Percentiles rank a stretch among this genome's conserved stretches.
Evolutionary conservation across 2,329 filamentous ascomycete genomes (phyloP).

Genomic region (Xylaria sp.): DNA sequence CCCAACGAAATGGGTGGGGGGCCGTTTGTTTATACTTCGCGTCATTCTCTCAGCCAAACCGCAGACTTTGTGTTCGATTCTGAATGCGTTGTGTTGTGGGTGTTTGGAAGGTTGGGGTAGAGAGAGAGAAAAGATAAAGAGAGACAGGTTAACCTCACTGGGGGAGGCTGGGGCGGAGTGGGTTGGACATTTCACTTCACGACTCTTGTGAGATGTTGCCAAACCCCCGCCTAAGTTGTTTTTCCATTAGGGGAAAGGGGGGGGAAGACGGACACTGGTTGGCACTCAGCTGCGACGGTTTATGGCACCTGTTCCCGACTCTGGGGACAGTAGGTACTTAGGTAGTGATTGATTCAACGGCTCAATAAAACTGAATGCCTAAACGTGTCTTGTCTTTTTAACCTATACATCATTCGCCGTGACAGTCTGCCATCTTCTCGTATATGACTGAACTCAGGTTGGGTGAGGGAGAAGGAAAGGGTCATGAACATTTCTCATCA

Average conservation of each 20-base stretch:
- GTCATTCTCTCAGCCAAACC: slow-evolving; percentile 32
- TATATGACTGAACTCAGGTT: no score
- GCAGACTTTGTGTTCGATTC: slow-evolving; percentile 30
- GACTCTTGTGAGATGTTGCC: neutral
- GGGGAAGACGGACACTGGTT: no score
- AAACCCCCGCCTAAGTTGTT: no score
- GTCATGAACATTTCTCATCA: no score
- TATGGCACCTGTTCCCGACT: neutral
- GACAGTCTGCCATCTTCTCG: neutral
- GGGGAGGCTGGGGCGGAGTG: no score
- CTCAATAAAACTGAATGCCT: neutral
- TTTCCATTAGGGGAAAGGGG: neutral
- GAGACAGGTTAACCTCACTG: neutral
- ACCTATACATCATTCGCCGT: no score
- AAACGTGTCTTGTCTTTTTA: neutral
- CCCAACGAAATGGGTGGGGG: slow-evolving; percentile 14
- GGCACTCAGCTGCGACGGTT: neutral
- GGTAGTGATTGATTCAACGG: neutral
- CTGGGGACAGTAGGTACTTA: neutral
- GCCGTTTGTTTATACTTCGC: slow-evolving; percentile 34
- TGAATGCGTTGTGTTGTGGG: slow-evolving; percentile 28
- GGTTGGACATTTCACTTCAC: neutral
- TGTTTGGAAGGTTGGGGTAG: slow-evolving; percentile 34
- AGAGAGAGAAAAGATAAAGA: no score
- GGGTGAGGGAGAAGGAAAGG: no score